phyloP scores from a whole-genome alignment of 441 rosid species.

The Hura crepitans region DNA sequence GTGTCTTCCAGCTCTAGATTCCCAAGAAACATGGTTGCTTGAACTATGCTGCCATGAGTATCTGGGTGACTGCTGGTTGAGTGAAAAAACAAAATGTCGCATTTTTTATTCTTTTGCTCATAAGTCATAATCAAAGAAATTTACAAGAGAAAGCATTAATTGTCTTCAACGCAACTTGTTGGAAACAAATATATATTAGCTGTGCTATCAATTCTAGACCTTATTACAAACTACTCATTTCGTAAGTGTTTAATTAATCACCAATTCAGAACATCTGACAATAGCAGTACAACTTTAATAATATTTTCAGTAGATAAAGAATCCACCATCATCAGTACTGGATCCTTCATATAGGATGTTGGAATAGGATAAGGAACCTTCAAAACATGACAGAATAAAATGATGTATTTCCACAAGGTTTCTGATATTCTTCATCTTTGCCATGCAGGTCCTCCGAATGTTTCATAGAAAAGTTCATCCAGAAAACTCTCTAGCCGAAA shows the following conservation, averaged over 20 bases:
- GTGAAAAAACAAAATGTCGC: background rate
- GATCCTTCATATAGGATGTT: background rate
- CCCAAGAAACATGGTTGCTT: background rate
- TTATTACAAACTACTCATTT: conserved; percentile 9
- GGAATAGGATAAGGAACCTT: background rate
- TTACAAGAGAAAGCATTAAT: background rate
- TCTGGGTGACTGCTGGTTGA: background rate
- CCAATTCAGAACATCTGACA: conserved; percentile 7
- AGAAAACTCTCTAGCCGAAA: conserved; percentile 41
- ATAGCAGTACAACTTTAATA: background rate
- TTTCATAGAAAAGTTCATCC: conserved; percentile 77
- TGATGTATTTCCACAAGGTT: background rate
- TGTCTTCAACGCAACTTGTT: background rate
- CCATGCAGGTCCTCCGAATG: conserved; percentile 60
- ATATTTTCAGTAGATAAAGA: background rate
- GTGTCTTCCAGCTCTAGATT: conserved; percentile 22
- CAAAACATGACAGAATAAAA: background rate
- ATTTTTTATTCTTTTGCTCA: background rate
- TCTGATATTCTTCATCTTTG: conserved; percentile 24
- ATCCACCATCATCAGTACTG: background rate
- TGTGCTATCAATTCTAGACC: conserved; percentile 8
- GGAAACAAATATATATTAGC: conserved; percentile 1
- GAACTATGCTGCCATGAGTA: background rate
- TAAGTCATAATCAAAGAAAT: background rate
- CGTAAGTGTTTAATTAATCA: background rate